Conservation (phyloP, 1,284 basidiomycete genomes). For the Cutaneotrichosporon arboriforme region DNA sequence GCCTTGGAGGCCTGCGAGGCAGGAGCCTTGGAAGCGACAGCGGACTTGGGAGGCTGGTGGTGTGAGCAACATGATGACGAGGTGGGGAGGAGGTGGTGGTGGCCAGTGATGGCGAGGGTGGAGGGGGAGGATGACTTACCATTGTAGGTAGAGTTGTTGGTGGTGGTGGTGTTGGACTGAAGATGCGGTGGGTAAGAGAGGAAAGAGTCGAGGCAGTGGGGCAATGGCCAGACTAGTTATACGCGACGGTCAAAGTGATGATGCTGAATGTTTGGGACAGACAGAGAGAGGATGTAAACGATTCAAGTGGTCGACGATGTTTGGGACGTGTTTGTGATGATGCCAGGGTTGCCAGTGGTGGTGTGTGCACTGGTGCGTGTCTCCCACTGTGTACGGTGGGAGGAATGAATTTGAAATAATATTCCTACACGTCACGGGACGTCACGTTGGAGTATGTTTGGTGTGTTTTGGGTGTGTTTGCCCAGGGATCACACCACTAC, state of each 20-base stretch:
- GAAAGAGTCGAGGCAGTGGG: neutral
- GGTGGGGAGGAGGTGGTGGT: neutral
- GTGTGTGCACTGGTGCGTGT: too few species aligned
- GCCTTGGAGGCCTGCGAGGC: slow-evolving; percentile 54
- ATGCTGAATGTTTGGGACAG: neutral
- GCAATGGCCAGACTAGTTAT: neutral
- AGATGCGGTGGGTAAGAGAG: neutral
- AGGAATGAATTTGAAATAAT: too few species aligned
- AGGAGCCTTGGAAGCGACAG: slow-evolving; percentile 54
- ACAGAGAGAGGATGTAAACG: too few species aligned
- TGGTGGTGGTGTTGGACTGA: slow-evolving; percentile 16
- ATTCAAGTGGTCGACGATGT: too few species aligned
- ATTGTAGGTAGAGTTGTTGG: slow-evolving; percentile 24
- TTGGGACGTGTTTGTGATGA: too few species aligned
- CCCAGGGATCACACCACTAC: too few species aligned
- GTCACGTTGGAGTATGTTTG: too few species aligned
- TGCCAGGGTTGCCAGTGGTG: neutral
- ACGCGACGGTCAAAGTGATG: neutral
- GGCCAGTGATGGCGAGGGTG: too few species aligned
- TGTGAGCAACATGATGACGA: neutral
- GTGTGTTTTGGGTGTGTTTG: too few species aligned
- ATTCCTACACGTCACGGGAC: too few species aligned
- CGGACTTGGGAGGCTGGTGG: slow-evolving; percentile 44
- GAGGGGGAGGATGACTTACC: slow-evolving; percentile 14
- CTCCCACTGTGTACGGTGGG: too few species aligned